Percentiles rank a stretch among this genome's conserved stretches.
phyloP scores from a whole-genome alignment of 1,139 yeast genomes.

The Taphrina flavorubra region DNA sequence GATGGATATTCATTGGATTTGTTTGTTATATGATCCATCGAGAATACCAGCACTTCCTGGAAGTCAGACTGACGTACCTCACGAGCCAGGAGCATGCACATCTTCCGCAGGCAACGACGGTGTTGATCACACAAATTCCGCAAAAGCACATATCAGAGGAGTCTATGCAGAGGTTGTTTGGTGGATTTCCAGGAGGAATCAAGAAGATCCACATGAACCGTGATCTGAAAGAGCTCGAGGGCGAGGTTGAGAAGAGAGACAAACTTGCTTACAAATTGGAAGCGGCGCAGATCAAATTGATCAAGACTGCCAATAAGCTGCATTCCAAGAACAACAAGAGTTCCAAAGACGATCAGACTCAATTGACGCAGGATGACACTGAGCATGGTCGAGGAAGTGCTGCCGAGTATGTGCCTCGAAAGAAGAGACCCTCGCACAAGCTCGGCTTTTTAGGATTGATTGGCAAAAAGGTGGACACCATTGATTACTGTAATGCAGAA shows the following conservation, averaged over 20 bases:
- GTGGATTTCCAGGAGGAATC: conserved; percentile 58
- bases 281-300: conserved; percentile 65
- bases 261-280: conserved; percentile 69
- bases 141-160: conserved; percentile 67
- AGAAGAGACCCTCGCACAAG: conserved; percentile 76
- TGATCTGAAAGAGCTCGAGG: conserved; percentile 64
- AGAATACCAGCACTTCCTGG: conserved; percentile 78
- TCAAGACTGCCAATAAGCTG: conserved; percentile 66
- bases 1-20: conserved; percentile 77
- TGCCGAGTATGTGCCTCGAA: conserved; percentile 64
- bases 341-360: conserved; percentile 51
- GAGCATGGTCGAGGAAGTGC: conserved; percentile 26
- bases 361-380: conserved; percentile 41
- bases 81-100: conserved; percentile 76
- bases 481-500: conserved; percentile 69
- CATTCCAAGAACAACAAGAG: conserved; percentile 58
- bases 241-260: conserved; percentile 66
- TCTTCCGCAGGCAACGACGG: conserved; percentile 75
- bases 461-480: conserved; percentile 86
- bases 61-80: conserved; percentile 79
- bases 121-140: conserved; percentile 82
- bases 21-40: conserved; percentile 75
- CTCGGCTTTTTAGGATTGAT: conserved; percentile 60
- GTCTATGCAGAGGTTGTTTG: conserved; percentile 64
- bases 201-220: conserved; percentile 77